A percentile compares a stretch with the other conserved stretches of the same genome.
Evolutionary conservation across 805 yeast species (phyloP).

Genomic region (Candida arabinofermentans): DNA sequence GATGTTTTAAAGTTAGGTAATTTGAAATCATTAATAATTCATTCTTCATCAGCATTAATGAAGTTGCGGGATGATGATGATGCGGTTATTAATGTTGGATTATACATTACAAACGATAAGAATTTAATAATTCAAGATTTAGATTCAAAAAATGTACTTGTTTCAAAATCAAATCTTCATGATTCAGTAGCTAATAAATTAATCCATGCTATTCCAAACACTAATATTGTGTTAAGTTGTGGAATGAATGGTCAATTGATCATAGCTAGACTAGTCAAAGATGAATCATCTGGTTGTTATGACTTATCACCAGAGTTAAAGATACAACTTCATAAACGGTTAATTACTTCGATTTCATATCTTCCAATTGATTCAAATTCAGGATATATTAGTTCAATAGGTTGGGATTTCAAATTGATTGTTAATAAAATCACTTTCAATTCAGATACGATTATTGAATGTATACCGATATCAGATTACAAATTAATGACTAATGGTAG

Average conservation of each 20-base stretch:
- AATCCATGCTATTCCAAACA: conserved; percentile 16
- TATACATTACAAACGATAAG: conserved; percentile 28
- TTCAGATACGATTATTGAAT: conserved; percentile 9
- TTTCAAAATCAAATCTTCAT: conserved; percentile 13
- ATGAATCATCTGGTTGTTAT: not conserved
- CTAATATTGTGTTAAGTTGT: conserved; percentile 23
- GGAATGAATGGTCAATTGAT: conserved; percentile 32
- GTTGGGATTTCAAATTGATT: conserved; percentile 52
- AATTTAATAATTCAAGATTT: conserved; percentile 24
- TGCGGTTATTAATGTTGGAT: conserved; percentile 9
- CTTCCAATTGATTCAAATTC: conserved; percentile 7
- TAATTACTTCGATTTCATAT: conserved; percentile 24
- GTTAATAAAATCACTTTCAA: conserved; percentile 28
- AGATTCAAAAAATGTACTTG: conserved; percentile 8
- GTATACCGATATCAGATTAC: conserved; percentile 19
- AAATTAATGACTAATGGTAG: conserved; percentile 50
- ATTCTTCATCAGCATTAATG: conserved; percentile 15
- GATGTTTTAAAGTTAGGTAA: conserved; percentile 11
- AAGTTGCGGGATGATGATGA: conserved; percentile 7
- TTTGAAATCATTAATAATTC: conserved; percentile 23
- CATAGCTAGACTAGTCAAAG: conserved; percentile 6
- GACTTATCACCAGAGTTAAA: conserved; percentile 7
- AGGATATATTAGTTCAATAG: conserved; percentile 47
- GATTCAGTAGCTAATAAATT: conserved; percentile 18
- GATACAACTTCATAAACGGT: conserved; percentile 28